These are phyloP conservation scores for Selaginella tamariscina DNA, from an alignment of 75 land plant genomes.

Conservation along the genomic window DNA sequence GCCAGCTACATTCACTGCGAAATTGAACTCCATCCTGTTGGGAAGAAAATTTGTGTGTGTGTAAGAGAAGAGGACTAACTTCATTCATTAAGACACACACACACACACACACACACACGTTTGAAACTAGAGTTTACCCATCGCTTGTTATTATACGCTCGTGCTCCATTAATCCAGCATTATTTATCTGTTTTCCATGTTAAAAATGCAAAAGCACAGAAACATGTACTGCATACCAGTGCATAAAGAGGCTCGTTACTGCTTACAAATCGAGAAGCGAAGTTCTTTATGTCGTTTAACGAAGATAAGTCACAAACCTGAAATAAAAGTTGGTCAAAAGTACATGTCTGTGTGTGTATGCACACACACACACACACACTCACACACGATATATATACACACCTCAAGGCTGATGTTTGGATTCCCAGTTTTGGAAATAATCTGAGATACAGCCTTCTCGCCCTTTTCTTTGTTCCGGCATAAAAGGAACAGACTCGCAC, in stretches of 20 bases:
- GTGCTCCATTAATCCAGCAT: slow-evolving; percentile 78
- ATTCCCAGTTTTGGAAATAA: slow-evolving; percentile 67
- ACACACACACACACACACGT: neutral
- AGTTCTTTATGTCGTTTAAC: slow-evolving; percentile 50
- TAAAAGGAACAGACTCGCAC: slow-evolving; percentile 77
- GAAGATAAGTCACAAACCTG: slow-evolving; percentile 98
- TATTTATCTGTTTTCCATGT: slow-evolving; percentile 87
- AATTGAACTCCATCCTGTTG: slow-evolving; percentile 70
- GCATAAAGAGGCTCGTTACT: slow-evolving; percentile 59
- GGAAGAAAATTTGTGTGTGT: no score
- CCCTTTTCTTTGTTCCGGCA: slow-evolving; percentile 90
- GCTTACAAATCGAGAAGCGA: slow-evolving; percentile 41
- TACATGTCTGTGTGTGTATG: no score
- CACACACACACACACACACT: no score
- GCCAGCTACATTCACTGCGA: slow-evolving; percentile 82
- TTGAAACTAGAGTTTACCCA: no score
- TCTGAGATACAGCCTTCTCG: slow-evolving; percentile 66
- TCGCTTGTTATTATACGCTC: slow-evolving; percentile 46
- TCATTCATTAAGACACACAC: neutral
- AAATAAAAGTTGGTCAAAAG: slow-evolving; percentile 9
- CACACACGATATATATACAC: no score
- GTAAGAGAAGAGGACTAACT: no score
- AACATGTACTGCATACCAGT: slow-evolving; percentile 36
- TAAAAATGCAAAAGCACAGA: neutral
- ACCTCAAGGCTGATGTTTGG: slow-evolving; percentile 78